A percentile compares a stretch with the other conserved stretches of the same genome.
phyloP scores from a whole-genome alignment of 345 rosid species.

The Boechera stricta region DNA sequence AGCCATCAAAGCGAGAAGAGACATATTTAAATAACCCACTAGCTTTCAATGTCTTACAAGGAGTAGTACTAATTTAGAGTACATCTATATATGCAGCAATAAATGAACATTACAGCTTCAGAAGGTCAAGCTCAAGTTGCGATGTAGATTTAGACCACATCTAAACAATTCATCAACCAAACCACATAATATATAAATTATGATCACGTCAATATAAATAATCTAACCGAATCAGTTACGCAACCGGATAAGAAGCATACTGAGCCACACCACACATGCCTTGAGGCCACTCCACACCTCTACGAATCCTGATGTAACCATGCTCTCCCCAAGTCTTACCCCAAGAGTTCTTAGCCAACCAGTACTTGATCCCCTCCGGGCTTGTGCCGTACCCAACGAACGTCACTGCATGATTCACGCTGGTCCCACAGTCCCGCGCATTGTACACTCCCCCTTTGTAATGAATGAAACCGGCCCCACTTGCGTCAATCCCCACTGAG shows the following conservation, averaged over 20 bases:
- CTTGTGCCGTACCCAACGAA: constrained; percentile 60
- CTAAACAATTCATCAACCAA: neutral
- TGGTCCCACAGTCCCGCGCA: constrained; percentile 46
- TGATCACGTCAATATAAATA: neutral
- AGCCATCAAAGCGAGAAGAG: neutral
- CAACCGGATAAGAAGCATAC: constrained; percentile 50
- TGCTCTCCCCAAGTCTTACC: constrained; percentile 61
- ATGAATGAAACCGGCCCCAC: constrained; percentile 41
- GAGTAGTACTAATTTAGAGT: neutral
- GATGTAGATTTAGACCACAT: neutral
- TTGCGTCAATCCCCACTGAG: constrained; percentile 50
- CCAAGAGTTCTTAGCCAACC: constrained; percentile 75
- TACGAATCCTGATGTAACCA: constrained; percentile 61
- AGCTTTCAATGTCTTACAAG: neutral
- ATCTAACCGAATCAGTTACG: constrained; percentile 2
- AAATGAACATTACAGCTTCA: neutral
- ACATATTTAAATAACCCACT: neutral
- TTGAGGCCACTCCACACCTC: constrained; percentile 47
- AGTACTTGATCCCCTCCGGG: constrained; percentile 54
- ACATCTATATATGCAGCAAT: neutral
- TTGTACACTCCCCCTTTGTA: constrained; percentile 55
- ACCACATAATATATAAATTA: neutral
- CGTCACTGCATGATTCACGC: constrained; percentile 55
- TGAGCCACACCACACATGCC: constrained; percentile 66
- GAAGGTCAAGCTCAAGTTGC: neutral